phyloP scores from a whole-genome alignment of 768 basidiomycete genomes.

The Agaricus subrufescens region DNA sequence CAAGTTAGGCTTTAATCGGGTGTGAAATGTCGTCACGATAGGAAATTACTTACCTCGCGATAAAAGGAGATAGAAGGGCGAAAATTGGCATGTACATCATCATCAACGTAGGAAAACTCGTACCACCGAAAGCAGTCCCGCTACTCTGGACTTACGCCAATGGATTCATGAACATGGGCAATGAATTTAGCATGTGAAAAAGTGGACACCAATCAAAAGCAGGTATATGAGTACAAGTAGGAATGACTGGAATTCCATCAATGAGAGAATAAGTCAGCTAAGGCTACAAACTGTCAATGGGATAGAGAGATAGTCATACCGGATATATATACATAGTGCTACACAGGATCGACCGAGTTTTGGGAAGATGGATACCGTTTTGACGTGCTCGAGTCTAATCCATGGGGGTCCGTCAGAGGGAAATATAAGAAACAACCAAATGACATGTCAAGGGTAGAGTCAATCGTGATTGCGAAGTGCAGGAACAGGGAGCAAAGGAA shows the following conservation, averaged over 20 bases:
- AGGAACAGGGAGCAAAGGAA: constrained; percentile 8
- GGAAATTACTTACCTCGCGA: too few relatives aligned
- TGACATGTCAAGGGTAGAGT: constrained; percentile 11
- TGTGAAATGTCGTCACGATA: too few relatives aligned
- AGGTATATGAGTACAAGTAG: constrained; percentile 11
- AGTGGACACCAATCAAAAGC: not conserved
- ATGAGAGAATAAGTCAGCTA: constrained; percentile 19
- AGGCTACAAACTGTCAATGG: constrained; percentile 18
- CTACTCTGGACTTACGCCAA: too few relatives aligned
- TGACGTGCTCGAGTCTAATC: constrained; percentile 7
- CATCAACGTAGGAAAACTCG: too few relatives aligned
- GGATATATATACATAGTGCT: constrained; percentile 19
- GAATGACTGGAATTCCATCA: constrained; percentile 8
- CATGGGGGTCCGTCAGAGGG: constrained; percentile 10
- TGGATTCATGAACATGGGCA: not conserved
- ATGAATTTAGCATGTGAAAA: not conserved
- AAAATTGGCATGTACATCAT: too few relatives aligned
- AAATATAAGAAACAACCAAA: constrained; percentile 8
- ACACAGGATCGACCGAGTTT: constrained; percentile 8
- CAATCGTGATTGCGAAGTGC: constrained; percentile 7
- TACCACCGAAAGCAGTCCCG: too few relatives aligned
- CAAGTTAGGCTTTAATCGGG: too few relatives aligned
- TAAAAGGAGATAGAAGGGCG: too few relatives aligned
- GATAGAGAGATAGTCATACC: constrained; percentile 19
- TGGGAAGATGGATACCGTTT: constrained; percentile 7